phyloP scores from a whole-genome alignment of 2,329 filamentous ascomycete species.

The Zarea fungicola region DNA sequence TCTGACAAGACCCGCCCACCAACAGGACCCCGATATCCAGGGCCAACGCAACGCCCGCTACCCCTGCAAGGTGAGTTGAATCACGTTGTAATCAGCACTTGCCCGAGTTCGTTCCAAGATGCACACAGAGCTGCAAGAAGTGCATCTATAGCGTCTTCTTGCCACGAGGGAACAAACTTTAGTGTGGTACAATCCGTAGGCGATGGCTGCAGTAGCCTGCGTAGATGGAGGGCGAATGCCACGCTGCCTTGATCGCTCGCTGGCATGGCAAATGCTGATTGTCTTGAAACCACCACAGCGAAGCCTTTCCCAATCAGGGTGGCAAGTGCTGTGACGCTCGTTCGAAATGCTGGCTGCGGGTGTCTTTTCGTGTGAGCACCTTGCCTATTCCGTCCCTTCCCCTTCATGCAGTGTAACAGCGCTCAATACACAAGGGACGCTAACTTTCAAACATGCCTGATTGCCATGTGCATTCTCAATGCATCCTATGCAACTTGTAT shows the following conservation, averaged over 20 bases:
- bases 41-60: slow-evolving; percentile 7
- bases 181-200: not conserved
- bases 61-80: not conserved
- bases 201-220: slow-evolving; percentile 6
- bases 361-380: not conserved
- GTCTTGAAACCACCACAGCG: not conserved
- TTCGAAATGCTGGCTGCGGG: not conserved
- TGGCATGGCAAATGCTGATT: slow-evolving; percentile 2
- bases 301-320: slow-evolving; percentile 8
- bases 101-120: not conserved
- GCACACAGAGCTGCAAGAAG: too few species aligned
- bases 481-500: not conserved
- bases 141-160: not conserved
- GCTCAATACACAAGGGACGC: not conserved
- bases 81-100: slow-evolving; percentile 8
- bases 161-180: not conserved
- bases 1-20: slow-evolving; percentile 3
- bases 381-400: not conserved
- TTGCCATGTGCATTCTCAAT: not conserved
- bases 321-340: not conserved
- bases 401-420: not conserved
- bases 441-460: not conserved
- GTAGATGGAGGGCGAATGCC: slow-evolving; percentile 6
- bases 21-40: slow-evolving; percentile 6
- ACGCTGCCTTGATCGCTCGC: slow-evolving; percentile 8